These are phyloP conservation scores for Pichia sp. DNA, from an alignment of 1,139 yeast species.

Conservation along the genomic window DNA sequence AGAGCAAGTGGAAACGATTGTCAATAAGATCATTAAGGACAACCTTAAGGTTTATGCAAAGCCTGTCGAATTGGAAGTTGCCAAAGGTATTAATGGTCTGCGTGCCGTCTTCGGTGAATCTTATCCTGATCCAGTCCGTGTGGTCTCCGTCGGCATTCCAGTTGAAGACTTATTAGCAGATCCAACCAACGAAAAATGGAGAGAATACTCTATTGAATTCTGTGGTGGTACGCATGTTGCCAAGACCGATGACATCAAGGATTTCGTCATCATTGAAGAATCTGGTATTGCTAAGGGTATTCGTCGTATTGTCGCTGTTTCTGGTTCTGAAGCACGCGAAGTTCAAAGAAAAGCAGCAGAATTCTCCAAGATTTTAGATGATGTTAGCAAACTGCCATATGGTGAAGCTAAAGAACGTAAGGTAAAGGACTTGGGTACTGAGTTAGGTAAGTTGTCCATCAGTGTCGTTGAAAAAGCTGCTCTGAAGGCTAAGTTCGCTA, in stretches of 20 bases:
- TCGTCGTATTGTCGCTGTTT: constrained; percentile 95
- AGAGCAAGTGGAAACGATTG: constrained; percentile 67
- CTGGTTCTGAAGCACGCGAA: constrained; percentile 85
- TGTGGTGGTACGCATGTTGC: constrained; percentile 99
- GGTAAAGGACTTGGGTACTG: constrained; percentile 79
- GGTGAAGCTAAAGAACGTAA: constrained; percentile 72
- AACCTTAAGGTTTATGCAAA: constrained; percentile 73
- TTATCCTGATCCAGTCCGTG: constrained; percentile 98
- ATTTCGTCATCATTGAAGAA: constrained; percentile 85
- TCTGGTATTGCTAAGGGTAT: constrained; percentile 98
- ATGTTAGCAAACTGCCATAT: constrained; percentile 51
- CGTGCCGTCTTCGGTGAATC: constrained; percentile 99
- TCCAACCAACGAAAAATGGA: constrained; percentile 75
- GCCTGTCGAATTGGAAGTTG: constrained; percentile 72
- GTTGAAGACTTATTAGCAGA: constrained; percentile 72
- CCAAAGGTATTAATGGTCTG: constrained; percentile 73
- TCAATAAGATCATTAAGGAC: constrained; percentile 65
- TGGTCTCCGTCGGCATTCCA: constrained; percentile 90
- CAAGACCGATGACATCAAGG: constrained; percentile 89
- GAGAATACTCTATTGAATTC: constrained; percentile 77
- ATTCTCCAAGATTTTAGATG: constrained; percentile 57
- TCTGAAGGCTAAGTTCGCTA: constrained; percentile 68
- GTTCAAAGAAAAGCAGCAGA: constrained; percentile 81
- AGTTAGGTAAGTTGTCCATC: constrained; percentile 74
- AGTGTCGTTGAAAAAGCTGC: constrained; percentile 77